Evolutionary conservation across 148 eudicot species (phyloP).

Genomic region (Camellia sinensis): DNA sequence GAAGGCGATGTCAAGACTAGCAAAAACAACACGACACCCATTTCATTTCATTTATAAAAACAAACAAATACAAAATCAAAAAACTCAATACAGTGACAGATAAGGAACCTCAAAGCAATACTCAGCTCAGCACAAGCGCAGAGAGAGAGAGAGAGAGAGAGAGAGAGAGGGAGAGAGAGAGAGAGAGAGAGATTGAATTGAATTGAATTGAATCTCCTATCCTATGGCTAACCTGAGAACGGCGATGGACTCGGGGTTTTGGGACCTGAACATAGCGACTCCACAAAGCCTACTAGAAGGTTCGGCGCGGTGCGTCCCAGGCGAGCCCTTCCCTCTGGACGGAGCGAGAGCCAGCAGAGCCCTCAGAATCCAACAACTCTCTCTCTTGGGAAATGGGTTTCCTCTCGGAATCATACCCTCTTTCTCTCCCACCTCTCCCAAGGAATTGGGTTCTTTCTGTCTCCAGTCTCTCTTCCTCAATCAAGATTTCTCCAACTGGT

Average conservation of each 20-base stretch:
- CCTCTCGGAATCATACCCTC: conserved; percentile 82
- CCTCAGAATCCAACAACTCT: conserved; percentile 57
- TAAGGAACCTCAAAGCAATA: too few species aligned
- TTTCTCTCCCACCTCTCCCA: conserved; percentile 33
- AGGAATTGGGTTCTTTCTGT: conserved; percentile 57
- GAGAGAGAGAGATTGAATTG: too few species aligned
- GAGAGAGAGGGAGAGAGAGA: too few species aligned
- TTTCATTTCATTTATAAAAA: too few species aligned
- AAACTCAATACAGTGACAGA: too few species aligned
- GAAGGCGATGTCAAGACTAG: too few species aligned
- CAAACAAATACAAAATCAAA: too few species aligned
- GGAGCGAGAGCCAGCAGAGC: conserved; percentile 50
- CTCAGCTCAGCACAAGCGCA: too few species aligned
- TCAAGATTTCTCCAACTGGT: conserved; percentile 39
- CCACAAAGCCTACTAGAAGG: conserved; percentile 58
- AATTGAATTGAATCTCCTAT: too few species aligned
- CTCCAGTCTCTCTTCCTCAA: conserved; percentile 60
- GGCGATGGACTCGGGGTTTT: conserved; percentile 73
- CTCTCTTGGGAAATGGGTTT: conserved; percentile 56
- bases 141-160: too few species aligned
- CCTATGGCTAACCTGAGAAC: conserved; percentile 72
- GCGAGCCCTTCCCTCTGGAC: conserved; percentile 65
- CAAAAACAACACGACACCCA: too few species aligned
- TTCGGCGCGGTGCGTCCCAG: conserved; percentile 52
- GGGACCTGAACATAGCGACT: conserved; percentile 60